Evolutionary conservation across 2,329 filamentous ascomycete genomes (phyloP).

Genomic region (Fusarium sp.): DNA sequence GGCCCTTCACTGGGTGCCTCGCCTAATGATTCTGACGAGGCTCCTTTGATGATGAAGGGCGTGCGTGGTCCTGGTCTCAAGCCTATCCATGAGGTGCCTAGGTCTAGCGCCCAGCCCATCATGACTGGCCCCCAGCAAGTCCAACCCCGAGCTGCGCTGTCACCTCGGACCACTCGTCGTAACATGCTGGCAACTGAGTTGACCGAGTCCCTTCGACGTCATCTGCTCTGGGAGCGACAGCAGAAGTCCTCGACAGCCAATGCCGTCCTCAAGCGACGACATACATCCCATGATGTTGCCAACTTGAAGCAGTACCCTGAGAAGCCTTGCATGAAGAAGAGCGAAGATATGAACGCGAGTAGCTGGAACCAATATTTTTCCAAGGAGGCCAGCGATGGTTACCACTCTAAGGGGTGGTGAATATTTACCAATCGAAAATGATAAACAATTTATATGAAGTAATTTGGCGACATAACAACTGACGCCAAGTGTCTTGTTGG

Average conservation of each 20-base stretch:
- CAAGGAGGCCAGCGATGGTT: constrained; percentile 70
- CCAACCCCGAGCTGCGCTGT: constrained; percentile 79
- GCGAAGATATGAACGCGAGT: constrained; percentile 72
- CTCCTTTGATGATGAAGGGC: constrained; percentile 73
- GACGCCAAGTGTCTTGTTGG: too few species aligned
- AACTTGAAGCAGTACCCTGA: constrained; percentile 87
- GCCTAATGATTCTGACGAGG: constrained; percentile 70
- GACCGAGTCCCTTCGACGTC: constrained; percentile 89
- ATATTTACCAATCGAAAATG: background rate
- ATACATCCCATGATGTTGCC: constrained; percentile 90
- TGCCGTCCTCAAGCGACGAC: constrained; percentile 86
- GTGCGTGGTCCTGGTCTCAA: constrained; percentile 60
- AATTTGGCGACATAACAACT: too few species aligned
- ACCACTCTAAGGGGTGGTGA: constrained; percentile 58
- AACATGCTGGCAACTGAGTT: constrained; percentile 97
- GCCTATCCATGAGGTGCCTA: constrained; percentile 71
- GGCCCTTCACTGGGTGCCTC: constrained; percentile 59
- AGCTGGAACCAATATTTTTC: constrained; percentile 90
- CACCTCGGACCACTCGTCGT: constrained; percentile 88
- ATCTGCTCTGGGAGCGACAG: constrained; percentile 93
- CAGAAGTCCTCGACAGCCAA: constrained; percentile 92
- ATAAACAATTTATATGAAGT: too few species aligned
- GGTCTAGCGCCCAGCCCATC: constrained; percentile 80
- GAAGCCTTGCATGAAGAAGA: constrained; percentile 67
- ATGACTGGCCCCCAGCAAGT: constrained; percentile 74